Evolutionary conservation across 2,329 filamentous ascomycete species (phyloP).

Genomic region (Periconia sp.): DNA sequence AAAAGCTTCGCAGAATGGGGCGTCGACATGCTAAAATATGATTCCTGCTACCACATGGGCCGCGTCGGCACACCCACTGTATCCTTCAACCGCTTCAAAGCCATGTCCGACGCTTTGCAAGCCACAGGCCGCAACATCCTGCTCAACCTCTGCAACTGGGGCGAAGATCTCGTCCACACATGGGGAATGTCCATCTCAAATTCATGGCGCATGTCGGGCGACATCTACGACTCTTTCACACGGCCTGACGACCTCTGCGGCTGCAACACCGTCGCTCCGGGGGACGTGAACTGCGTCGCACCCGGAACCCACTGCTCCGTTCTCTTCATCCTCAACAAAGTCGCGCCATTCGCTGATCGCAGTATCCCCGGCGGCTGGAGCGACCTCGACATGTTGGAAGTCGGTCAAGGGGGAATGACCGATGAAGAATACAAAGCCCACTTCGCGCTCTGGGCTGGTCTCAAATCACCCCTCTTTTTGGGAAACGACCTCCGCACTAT

Average conservation of each 20-base stretch:
- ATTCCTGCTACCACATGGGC: conserved; percentile 39
- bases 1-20: conserved; percentile 34
- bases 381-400: conserved; percentile 35
- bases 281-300: conserved; percentile 37
- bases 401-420: conserved; percentile 30
- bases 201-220: conserved; percentile 38
- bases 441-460: conserved; percentile 51
- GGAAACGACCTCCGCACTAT: conserved; percentile 44
- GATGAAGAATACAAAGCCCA: conserved; percentile 41
- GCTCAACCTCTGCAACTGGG: conserved; percentile 39
- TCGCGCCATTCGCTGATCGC: conserved; percentile 27
- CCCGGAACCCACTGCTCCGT: conserved; percentile 32
- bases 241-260: conserved; percentile 30
- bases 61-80: conserved; percentile 26
- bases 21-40: conserved; percentile 41
- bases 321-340: conserved; percentile 33
- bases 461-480: conserved; percentile 51
- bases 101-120: conserved; percentile 27
- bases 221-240: conserved; percentile 34
- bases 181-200: conserved; percentile 40
- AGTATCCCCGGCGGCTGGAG: conserved; percentile 33
- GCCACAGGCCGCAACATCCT: conserved; percentile 27
- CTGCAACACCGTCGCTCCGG: conserved; percentile 25
- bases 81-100: conserved; percentile 30
- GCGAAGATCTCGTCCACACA: conserved; percentile 17